Conservation (phyloP, 164 flowering plant species). For the Berberis vulgaris region DNA sequence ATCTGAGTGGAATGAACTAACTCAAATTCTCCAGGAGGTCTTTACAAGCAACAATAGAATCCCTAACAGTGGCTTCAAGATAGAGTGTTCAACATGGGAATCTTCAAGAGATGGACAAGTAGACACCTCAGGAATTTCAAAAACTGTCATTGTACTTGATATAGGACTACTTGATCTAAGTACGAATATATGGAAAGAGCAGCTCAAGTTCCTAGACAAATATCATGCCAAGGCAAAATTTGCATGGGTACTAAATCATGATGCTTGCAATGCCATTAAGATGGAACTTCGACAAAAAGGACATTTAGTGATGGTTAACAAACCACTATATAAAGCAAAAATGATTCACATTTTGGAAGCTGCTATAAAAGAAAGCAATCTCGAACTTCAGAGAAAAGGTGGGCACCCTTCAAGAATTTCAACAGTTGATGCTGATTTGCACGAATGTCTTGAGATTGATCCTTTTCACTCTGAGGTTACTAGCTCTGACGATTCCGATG, state of each 20-base stretch:
- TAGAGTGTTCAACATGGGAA: slow-evolving; percentile 20
- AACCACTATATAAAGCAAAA: slow-evolving; percentile 76
- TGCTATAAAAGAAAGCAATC: slow-evolving; percentile 36
- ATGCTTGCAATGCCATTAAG: slow-evolving; percentile 61
- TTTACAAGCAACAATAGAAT: slow-evolving; percentile 23
- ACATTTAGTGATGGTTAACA: slow-evolving; percentile 64
- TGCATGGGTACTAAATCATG: slow-evolving; percentile 87
- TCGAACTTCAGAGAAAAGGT: slow-evolving; percentile 27
- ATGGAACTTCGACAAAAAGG: slow-evolving; percentile 74
- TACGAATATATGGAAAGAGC: slow-evolving; percentile 85
- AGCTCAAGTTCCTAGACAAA: slow-evolving; percentile 59
- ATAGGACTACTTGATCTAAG: slow-evolving; percentile 72
- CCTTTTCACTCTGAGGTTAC: slow-evolving; percentile 36
- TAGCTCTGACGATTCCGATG: slow-evolving; percentile 68
- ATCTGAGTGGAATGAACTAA: slow-evolving; percentile 86
- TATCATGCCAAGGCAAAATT: slow-evolving; percentile 55
- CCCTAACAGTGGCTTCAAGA: slow-evolving; percentile 14
- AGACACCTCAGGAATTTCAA: slow-evolving; percentile 15
- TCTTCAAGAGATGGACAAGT: slow-evolving; percentile 20
- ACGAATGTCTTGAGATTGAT: slow-evolving; percentile 68
- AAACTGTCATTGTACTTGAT: slow-evolving; percentile 52
- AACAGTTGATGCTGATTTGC: slow-evolving; percentile 25
- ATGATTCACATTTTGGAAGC: slow-evolving; percentile 77
- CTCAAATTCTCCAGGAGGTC: slow-evolving; percentile 50
- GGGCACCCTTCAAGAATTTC: slow-evolving; percentile 15